Evolutionary conservation across 1,139 yeast species (phyloP), one percentile per base, ranked within the genome.

Genomic region (Suhomyces taliae): DNA sequence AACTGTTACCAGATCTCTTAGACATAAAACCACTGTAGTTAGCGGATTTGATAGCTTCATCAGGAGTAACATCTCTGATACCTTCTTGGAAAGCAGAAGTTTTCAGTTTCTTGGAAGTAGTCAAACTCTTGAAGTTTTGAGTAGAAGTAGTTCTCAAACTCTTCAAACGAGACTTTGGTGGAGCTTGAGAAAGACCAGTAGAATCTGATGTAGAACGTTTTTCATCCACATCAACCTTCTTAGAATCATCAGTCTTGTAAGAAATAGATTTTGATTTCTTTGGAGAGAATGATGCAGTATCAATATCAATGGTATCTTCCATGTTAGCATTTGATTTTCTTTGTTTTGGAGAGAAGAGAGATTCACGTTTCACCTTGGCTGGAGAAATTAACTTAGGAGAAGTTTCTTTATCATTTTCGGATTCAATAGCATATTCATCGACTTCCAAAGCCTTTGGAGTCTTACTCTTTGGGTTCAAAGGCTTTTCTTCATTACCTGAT

Each of bases 81-180:
- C 99, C 99, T 69, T 93, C 99, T 59, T 85, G 84, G 67, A 93
- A 93, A 0, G 98, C 99, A 0, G 96, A 85, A 0, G 98, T 91
- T 53, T 82, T 78, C 86, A 83, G 68, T 66, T 80, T 77, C 56
- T 72, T 74, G 47, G 74, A 72, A 9, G 69, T 66, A 0, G 79
- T 72, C 39, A 74, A 63, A 47, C 57, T 72, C 46, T 70, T 67
- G 62, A 76, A 74, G 50, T 74, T 76, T 45, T 70, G 77, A 6
- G 79, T 72, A 1, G 78, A 71, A 1, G 76, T 69, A 1, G 78
- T 70, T 44, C 76, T 65, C 47, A 75, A 67, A 33, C 70, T 70
- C 57, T 74, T 74, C 45, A 75, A 64, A 43, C 76, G 59, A 3
- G 72, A 63, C 7, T 65, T 58, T 4, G 48, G 47, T 9, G 41